Percentiles rank a stretch among this genome's conserved stretches.
Evolutionary conservation across 1,139 yeast genomes (phyloP).

Genomic region (Williopsis jadinii): DNA sequence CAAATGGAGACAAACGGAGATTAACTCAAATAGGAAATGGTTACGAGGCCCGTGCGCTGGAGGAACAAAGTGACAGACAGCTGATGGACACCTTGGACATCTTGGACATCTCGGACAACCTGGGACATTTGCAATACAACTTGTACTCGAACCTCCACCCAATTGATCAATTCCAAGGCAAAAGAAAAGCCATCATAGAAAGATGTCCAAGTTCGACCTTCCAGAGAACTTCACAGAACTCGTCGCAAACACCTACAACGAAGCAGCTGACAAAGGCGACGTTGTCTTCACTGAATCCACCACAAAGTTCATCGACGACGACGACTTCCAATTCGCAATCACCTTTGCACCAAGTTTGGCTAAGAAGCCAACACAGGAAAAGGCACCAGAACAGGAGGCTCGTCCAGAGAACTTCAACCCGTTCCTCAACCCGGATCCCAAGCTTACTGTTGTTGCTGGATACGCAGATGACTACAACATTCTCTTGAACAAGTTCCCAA

Average conservation of each 20-base stretch:
- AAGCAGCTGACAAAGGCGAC: slow-evolving; percentile 28
- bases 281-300: slow-evolving; percentile 30
- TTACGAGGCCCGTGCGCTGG: no score
- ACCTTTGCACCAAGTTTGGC: slow-evolving; percentile 44
- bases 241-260: slow-evolving; percentile 26
- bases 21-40: no score
- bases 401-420: slow-evolving; percentile 48
- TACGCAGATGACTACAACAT: slow-evolving; percentile 51
- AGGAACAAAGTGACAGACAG: no score
- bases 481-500: slow-evolving; percentile 81
- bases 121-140: no score
- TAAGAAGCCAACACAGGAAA: slow-evolving; percentile 47
- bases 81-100: no score
- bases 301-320: slow-evolving; percentile 21
- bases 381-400: slow-evolving; percentile 24
- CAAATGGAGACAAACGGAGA: no score
- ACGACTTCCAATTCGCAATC: slow-evolving; percentile 32
- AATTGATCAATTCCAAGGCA: no score
- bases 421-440: slow-evolving; percentile 74
- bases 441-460: slow-evolving; percentile 52
- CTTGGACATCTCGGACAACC: no score
- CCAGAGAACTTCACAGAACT: slow-evolving; percentile 26
- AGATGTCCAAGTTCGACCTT: slow-evolving; percentile 14
- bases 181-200: no score
- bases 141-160: no score